These are phyloP conservation scores for Monosporascus sp. DNA, from an alignment of 2,329 filamentous ascomycete genomes.

Conservation along the genomic window DNA sequence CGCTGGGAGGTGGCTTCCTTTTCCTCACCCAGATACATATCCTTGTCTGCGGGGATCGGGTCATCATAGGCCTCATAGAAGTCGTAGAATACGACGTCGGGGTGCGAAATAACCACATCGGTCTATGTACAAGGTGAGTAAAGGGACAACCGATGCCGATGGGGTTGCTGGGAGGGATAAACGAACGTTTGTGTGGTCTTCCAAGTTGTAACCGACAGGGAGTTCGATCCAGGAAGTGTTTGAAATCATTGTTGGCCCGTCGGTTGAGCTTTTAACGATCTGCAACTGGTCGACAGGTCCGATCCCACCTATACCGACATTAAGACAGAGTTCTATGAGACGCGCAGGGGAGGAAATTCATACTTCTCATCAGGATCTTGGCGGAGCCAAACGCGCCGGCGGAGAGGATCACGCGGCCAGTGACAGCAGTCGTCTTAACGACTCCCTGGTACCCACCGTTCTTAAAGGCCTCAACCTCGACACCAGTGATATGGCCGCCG, in stretches of 20 bases:
- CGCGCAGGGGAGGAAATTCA: too few species aligned
- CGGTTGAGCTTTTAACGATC: constrained; percentile 44
- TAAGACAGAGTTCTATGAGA: too few species aligned
- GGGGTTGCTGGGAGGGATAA: too few species aligned
- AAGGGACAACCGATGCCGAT: too few species aligned
- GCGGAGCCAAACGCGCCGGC: constrained; percentile 66
- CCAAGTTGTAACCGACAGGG: constrained; percentile 55
- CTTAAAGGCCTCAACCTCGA: constrained; percentile 57
- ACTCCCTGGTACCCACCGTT: constrained; percentile 53
- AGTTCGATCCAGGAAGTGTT: constrained; percentile 51
- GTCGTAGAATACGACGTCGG: constrained; percentile 53
- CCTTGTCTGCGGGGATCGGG: constrained; percentile 38
- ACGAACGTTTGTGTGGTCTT: constrained; percentile 48
- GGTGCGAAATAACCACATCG: constrained; percentile 40
- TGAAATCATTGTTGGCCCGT: constrained; percentile 47
- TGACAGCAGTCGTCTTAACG: constrained; percentile 53
- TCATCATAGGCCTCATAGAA: constrained; percentile 57
- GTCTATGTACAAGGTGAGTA: constrained; percentile 29
- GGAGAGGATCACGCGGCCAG: constrained; percentile 63
- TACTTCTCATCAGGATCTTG: constrained; percentile 62
- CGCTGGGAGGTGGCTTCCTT: background rate
- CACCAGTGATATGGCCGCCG: constrained; percentile 58
- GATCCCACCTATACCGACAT: constrained; percentile 40
- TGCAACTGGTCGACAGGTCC: constrained; percentile 57
- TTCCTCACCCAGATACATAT: constrained; percentile 37